A percentile compares a stretch with the other conserved stretches of the same genome.
phyloP scores from a whole-genome alignment of 2,329 filamentous ascomycete genomes.

The Cryphonectria parasitica region DNA sequence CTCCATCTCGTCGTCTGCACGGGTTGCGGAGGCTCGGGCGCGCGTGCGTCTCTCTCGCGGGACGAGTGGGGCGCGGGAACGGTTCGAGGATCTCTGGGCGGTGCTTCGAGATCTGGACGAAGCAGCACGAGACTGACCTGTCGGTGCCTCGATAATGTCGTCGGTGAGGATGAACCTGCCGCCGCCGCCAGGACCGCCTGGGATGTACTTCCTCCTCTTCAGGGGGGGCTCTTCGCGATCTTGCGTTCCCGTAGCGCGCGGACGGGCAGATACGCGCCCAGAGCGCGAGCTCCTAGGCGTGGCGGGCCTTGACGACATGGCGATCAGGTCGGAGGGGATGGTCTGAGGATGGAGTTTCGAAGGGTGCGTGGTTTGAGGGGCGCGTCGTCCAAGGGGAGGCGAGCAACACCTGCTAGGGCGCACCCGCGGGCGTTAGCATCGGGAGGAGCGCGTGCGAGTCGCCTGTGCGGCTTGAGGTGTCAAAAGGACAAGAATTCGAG shows the following conservation, averaged over 20 bases:
- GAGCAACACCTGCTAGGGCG: slow-evolving; percentile 21
- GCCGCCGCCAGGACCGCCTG: slow-evolving; percentile 84
- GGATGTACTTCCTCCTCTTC: slow-evolving; percentile 78
- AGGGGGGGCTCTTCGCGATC: slow-evolving; percentile 59
- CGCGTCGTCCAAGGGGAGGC: slow-evolving; percentile 30
- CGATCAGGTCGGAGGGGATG: background rate
- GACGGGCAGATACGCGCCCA: slow-evolving; percentile 48
- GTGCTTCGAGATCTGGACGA: slow-evolving; percentile 56
- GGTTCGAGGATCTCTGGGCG: slow-evolving; percentile 52
- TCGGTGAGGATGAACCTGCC: slow-evolving; percentile 77
- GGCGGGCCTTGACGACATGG: slow-evolving; percentile 27
- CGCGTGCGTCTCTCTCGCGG: slow-evolving; percentile 62
- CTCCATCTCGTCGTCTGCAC: slow-evolving; percentile 64
- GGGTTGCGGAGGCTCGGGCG: slow-evolving; percentile 56
- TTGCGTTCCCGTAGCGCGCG: slow-evolving; percentile 39
- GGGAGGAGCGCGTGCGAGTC: slow-evolving; percentile 21
- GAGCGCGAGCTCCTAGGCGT: slow-evolving; percentile 29
- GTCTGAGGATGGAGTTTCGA: slow-evolving; percentile 2
- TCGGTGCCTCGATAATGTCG: slow-evolving; percentile 64
- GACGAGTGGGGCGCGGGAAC: slow-evolving; percentile 51
- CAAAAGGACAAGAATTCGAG: background rate
- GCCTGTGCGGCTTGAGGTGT: slow-evolving; percentile 1
- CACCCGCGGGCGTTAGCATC: slow-evolving; percentile 24
- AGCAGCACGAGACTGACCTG: slow-evolving; percentile 52
- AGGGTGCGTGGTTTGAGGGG: slow-evolving; percentile 14